Base-by-base conservation (phyloP, 2,329 filamentous ascomycete genomes). In the Eutypa lata region DNA sequence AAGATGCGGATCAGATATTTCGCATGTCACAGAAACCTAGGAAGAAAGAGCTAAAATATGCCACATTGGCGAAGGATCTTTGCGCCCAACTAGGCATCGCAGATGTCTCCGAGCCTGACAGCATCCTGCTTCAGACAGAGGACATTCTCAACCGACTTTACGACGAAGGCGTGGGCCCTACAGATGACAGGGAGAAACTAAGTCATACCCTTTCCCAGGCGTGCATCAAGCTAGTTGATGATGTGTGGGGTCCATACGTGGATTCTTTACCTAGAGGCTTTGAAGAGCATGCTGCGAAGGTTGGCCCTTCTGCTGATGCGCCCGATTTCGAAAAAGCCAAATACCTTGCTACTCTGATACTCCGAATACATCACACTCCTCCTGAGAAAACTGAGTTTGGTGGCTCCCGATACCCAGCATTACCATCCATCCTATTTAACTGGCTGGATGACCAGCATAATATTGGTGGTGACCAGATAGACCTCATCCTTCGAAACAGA, bases 381-480 rank as follows among this genome's bases (percentile, higher is more conserved):
- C 76, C 76, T 54, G 63, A 72, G 16, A 68, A 60, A 37, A 64
- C 73, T 21, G 65, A 62, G 11, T 70, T 70, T 31, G 67, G 72
- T 8, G 70, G 69, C 31, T 73, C 75, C 53, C 64, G 49, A 45
- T 56, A 52, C 37, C 76, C 77, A 2, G 80, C 89, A 0, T 75
- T 95, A 18, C 90, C 93, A 1, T 86, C 88, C 64, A 81, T 91
- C 16, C 75, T 97, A 14, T 85, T 97, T 56, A 82, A 89, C 62
- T 97, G 93, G 93, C 77, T 96, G 58, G 81, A 89, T 51, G 77
- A 79, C 16, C 82, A 90, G 64, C 90, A 96, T 65, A 84, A 89
- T 57, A 80, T 87, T 24, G 89, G 89, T 61, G 79, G 80, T 2
- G 79, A 83, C 49, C 88, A 92, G 62, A 75, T 89, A 22, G 76